These are phyloP conservation scores for Solanum sejunctum DNA, from an alignment of 257 asterid species.

Conservation along the genomic window DNA sequence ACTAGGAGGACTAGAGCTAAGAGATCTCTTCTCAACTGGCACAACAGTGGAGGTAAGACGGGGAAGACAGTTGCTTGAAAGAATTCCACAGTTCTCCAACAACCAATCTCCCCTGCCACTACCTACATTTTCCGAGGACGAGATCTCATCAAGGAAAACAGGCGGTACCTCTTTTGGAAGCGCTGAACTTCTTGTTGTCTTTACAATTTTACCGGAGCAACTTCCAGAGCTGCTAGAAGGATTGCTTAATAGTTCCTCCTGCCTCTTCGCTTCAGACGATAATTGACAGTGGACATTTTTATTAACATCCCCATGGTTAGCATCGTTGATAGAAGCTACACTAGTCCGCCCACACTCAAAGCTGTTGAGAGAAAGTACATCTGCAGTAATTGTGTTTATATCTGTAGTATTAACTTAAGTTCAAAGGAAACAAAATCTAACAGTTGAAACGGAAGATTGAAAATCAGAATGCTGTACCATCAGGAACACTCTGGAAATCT, in stretches of 20 bases:
- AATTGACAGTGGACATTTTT: not conserved
- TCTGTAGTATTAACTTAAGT: not conserved
- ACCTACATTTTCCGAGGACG: slow-evolving; percentile 29
- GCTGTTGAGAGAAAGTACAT: slow-evolving; percentile 33
- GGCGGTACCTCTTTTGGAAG: slow-evolving; percentile 17
- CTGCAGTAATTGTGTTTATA: slow-evolving; percentile 21
- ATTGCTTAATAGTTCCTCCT: slow-evolving; percentile 12
- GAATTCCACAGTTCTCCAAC: slow-evolving; percentile 63
- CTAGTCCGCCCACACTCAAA: slow-evolving; percentile 22
- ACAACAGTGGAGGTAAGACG: slow-evolving; percentile 68
- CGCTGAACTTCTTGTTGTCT: slow-evolving; percentile 9
- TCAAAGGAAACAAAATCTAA: not conserved
- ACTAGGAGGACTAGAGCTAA: slow-evolving; percentile 60
- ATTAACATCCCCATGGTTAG: not conserved
- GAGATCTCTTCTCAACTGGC: slow-evolving; percentile 49
- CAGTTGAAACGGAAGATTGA: not conserved
- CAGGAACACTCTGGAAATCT: slow-evolving; percentile 79
- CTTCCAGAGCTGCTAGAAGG: slow-evolving; percentile 31
- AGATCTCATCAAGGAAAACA: slow-evolving; percentile 28
- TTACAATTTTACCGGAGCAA: slow-evolving; percentile 20
- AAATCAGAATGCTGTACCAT: slow-evolving; percentile 32
- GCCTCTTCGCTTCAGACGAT: not conserved
- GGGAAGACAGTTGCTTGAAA: slow-evolving; percentile 70
- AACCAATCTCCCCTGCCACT: slow-evolving; percentile 34
- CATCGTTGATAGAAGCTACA: not conserved